Evolutionary conservation across 257 asterid genomes (phyloP), one percentile per base, ranked within the genome.

Genomic region (Petunia secreta): DNA sequence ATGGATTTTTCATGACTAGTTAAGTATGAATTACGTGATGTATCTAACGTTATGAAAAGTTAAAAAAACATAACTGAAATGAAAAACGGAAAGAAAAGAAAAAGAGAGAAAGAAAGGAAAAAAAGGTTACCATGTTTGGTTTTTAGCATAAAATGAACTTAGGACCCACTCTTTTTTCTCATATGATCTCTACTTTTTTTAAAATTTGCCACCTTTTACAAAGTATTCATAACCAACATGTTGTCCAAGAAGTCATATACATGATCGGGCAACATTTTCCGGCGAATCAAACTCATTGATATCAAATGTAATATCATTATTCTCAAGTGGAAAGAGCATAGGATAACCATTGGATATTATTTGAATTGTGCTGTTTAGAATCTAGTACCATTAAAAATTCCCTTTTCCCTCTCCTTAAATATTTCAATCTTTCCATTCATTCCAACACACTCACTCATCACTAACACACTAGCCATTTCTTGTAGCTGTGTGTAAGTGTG

Each of bases 291-390:
- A 87, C 85, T 84, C 89, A 62, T 55, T 71, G 1, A 73, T 73
- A 73, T 73, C 66, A 63, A 78, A 63, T 78, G 36, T 52, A 79
- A 44, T 78, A 55, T 80, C 14, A 58, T n/a, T n/a, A n/a, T 48
- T 79, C 75, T 80, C 80, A 86, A 90, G 93, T 90, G 94, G 96
- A 88, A 84, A 87, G 85, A 89, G 89, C 87, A 89, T 88, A 88
- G 89, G 87, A 90, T 85, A 87, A 81, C 82, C 87, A 87, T 78
- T 84, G 93, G 85, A 86, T 89, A 87, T 87, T 84, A 82, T 83
- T 50, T 71, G 85, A 91, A 89, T 90, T 91, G 96, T 92, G 91
- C 95, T 91, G 86, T 90, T 89, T 69, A 84, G 93, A 75, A 89
- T 88, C 84, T 41, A 40, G 25, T 65, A 78, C 87, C 86, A 80